A percentile compares a stretch with the other conserved stretches of the same genome.
Evolutionary conservation across 2,329 filamentous ascomycete genomes (phyloP).

Genomic region (Xylariaceae sp.): DNA sequence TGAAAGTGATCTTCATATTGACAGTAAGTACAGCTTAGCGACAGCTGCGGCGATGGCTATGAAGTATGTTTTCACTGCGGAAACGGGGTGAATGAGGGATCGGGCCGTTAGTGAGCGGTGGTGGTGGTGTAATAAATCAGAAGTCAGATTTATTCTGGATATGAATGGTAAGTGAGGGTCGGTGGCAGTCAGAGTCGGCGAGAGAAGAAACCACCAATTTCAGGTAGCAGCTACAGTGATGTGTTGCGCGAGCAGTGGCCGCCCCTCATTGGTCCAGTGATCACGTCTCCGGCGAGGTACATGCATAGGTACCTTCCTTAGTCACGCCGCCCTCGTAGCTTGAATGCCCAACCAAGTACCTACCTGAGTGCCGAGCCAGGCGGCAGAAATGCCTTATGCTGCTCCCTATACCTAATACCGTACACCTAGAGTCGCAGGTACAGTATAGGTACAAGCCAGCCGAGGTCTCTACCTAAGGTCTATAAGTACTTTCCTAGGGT

Average conservation of each 20-base stretch:
- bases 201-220: conserved; percentile 21
- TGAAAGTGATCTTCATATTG: conserved; percentile 73
- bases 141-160: conserved; percentile 11
- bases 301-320: background rate
- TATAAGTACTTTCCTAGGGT: background rate
- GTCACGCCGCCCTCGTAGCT: no score
- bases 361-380: no score
- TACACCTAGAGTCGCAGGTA: no score
- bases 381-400: no score
- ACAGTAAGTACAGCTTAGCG: conserved; percentile 34
- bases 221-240: conserved; percentile 32
- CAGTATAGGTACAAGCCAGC: conserved; percentile 2
- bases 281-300: no score
- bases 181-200: background rate
- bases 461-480: background rate
- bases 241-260: conserved; percentile 21
- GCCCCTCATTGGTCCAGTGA: conserved; percentile 21
- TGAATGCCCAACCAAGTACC: no score
- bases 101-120: conserved; percentile 21
- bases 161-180: conserved; percentile 6
- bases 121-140: conserved; percentile 24
- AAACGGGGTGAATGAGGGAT: conserved; percentile 9
- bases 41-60: conserved; percentile 29
- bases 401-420: no score
- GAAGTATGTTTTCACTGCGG: background rate